These are phyloP conservation scores for Coleophoma cylindrospora DNA, from an alignment of 2,329 filamentous ascomycete species.

Conservation along the genomic window DNA sequence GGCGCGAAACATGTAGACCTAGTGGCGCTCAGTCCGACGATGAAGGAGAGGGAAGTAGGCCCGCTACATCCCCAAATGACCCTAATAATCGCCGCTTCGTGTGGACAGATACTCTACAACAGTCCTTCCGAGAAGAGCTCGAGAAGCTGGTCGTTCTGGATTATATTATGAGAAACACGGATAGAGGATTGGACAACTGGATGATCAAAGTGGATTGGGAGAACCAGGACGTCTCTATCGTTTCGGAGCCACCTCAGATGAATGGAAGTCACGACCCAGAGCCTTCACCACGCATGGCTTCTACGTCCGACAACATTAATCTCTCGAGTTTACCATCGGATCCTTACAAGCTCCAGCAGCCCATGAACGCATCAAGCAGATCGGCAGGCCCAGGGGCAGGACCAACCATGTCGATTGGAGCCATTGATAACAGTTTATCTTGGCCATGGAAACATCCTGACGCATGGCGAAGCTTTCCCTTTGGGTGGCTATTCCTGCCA, in stretches of 20 bases:
- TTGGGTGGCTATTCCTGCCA: slow-evolving; percentile 96
- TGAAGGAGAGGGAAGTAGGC: slow-evolving; percentile 43
- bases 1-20: slow-evolving; percentile 80
- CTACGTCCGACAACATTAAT: slow-evolving; percentile 28
- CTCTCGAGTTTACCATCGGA: slow-evolving; percentile 34
- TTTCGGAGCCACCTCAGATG: slow-evolving; percentile 72
- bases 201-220: slow-evolving; percentile 97
- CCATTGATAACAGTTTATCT: slow-evolving; percentile 95
- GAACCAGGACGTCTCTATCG: slow-evolving; percentile 76
- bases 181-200: slow-evolving; percentile 96
- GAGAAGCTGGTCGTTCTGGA: slow-evolving; percentile 97
- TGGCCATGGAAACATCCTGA: slow-evolving; percentile 99
- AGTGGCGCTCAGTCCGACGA: slow-evolving; percentile 46
- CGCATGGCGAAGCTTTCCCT: slow-evolving; percentile 85
- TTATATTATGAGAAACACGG: slow-evolving; percentile 99
- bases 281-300: slow-evolving; percentile 42
- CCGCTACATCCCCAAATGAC: slow-evolving; percentile 18
- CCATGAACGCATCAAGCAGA: slow-evolving; percentile 70
- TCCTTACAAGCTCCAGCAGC: slow-evolving; percentile 74
- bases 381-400: slow-evolving; percentile 31
- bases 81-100: slow-evolving; percentile 46
- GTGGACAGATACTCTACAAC: slow-evolving; percentile 86
- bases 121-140: slow-evolving; percentile 88
- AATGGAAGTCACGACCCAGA: slow-evolving; percentile 52
- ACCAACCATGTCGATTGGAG: slow-evolving; percentile 68